Conservation (phyloP, 2,329 filamentous ascomycete genomes). For the Curvularia spicifera region DNA sequence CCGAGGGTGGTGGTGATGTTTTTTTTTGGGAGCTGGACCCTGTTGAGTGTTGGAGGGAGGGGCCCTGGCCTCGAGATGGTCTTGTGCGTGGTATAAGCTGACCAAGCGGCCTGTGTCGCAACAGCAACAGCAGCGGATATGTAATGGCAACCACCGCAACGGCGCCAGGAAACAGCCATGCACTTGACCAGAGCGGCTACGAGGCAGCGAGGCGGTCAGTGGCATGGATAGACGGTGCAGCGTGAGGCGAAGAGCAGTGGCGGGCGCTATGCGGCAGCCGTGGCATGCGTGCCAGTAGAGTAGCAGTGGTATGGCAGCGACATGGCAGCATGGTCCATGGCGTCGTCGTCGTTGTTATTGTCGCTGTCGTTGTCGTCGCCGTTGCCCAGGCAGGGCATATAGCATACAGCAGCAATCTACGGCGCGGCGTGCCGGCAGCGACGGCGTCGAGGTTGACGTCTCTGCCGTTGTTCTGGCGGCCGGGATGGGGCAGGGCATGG, state of each 20-base stretch:
- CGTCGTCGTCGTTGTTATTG: too few relatives aligned
- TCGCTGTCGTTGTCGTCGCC: too few relatives aligned
- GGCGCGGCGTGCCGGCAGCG: too few relatives aligned
- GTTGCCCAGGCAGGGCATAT: too few relatives aligned
- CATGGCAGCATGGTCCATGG: too few relatives aligned
- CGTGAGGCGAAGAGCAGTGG: too few relatives aligned
- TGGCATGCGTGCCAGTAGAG: too few relatives aligned
- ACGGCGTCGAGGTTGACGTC: not conserved
- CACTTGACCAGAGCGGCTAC: not conserved
- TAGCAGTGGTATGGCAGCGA: too few relatives aligned
- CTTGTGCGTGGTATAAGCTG: not conserved
- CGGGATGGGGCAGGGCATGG: not conserved
- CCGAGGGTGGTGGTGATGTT: not conserved
- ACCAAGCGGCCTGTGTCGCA: not conserved
- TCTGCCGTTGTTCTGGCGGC: conserved; percentile 6
- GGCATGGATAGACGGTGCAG: conserved; percentile 1
- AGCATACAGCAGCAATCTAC: too few relatives aligned
- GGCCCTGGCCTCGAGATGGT: not conserved
- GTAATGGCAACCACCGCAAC: not conserved
- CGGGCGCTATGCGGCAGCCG: too few relatives aligned
- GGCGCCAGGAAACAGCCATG: not conserved
- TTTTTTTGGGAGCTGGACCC: not conserved
- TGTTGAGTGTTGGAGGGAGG: not conserved
- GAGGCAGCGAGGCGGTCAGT: not conserved
- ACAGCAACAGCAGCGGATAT: not conserved